These are phyloP conservation scores for Cladophialophora bantiana DNA, from an alignment of 2,329 filamentous ascomycete genomes.

Conservation along the genomic window DNA sequence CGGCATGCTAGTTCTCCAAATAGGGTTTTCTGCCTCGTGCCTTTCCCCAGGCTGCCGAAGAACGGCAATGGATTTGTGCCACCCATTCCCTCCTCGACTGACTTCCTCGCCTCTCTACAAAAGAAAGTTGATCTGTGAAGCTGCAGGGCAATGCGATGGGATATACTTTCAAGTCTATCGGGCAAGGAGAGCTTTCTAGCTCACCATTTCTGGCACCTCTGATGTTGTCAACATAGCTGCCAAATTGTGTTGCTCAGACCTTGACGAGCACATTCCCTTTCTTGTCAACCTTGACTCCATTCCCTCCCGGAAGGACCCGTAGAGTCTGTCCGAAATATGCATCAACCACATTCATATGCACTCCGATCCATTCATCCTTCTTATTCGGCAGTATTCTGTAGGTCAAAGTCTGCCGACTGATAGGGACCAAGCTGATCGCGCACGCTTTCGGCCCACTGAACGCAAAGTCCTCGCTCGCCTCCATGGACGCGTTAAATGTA, in stretches of 20 bases:
- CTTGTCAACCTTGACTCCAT: conserved; percentile 67
- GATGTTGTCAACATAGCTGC: neutral
- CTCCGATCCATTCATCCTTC: conserved; percentile 68
- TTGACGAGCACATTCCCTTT: conserved; percentile 45
- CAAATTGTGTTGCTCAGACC: conserved; percentile 15
- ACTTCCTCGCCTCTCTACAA: too few relatives aligned
- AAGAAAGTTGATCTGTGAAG: neutral
- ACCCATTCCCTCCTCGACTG: too few relatives aligned
- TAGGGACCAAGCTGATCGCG: conserved; percentile 79
- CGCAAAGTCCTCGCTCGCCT: conserved; percentile 88
- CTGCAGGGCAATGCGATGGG: neutral
- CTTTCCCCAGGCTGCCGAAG: too few relatives aligned
- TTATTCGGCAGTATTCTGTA: conserved; percentile 75
- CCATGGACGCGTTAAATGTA: conserved; percentile 91
- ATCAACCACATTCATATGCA: conserved; percentile 79
- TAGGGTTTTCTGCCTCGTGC: too few relatives aligned
- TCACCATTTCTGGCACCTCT: neutral
- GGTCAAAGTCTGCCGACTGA: conserved; percentile 75
- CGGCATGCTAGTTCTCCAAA: too few relatives aligned
- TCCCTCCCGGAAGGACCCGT: conserved; percentile 75
- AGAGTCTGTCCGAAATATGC: conserved; percentile 93
- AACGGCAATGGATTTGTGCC: too few relatives aligned
- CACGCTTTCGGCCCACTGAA: conserved; percentile 88
- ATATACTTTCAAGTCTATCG: neutral
- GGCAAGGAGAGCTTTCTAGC: neutral